Percentiles rank a stretch among this genome's conserved stretches.
Evolutionary conservation across 345 rosid genomes (phyloP).

Genomic region (Eucalyptus coolabah): DNA sequence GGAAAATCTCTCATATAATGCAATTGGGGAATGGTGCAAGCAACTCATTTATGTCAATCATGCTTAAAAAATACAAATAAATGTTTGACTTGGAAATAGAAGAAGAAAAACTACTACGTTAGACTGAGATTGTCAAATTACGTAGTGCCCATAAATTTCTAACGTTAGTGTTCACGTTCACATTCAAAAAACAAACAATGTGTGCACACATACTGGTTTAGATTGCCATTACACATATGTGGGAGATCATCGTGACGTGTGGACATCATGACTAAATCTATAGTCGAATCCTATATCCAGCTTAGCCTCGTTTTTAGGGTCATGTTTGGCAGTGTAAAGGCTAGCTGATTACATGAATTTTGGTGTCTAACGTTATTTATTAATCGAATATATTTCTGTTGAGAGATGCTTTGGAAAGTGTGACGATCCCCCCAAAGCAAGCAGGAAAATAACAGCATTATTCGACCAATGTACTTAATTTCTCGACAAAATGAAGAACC

Average conservation of each 20-base stretch:
- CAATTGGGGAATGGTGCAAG: neutral
- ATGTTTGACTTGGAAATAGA: neutral
- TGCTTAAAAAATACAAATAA: neutral
- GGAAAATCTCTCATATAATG: neutral
- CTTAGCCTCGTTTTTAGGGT: neutral
- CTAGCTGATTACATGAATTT: neutral
- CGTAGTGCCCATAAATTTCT: neutral
- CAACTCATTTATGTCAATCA: neutral
- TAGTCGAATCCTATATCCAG: neutral
- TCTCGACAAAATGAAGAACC: neutral
- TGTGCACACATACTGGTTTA: neutral
- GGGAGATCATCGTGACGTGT: neutral
- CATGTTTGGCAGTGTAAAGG: neutral
- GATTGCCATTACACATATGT: neutral
- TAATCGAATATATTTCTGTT: neutral
- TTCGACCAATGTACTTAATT: neutral
- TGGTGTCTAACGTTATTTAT: neutral
- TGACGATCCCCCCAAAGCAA: neutral
- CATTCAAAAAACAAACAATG: neutral
- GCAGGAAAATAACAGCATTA: neutral
- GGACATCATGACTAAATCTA: neutral
- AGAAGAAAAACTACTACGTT: neutral
- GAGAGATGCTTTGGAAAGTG: neutral
- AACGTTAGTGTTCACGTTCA: neutral
- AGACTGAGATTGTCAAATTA: neutral